Evolutionary conservation across 2,329 filamentous ascomycete species (phyloP), one percentile per base, ranked within the genome.

Genomic region (Colletotrichum falcatum): DNA sequence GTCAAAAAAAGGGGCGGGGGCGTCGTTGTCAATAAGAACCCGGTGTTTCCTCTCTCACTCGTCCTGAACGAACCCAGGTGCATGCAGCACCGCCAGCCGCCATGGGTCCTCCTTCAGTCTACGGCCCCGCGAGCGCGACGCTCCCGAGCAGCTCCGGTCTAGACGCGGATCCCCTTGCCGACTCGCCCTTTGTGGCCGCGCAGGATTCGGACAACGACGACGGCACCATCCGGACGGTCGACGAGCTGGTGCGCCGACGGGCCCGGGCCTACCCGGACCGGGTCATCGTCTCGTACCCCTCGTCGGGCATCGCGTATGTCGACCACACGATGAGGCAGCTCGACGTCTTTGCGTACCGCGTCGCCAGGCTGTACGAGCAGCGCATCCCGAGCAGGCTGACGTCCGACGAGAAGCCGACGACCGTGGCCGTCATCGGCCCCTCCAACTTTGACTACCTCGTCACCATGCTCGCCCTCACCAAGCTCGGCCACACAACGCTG

Each of bases 401-500:
- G 2, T 78, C 77, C 9, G 66, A 61, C 0, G 74, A 77, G 67
- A 76, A 76, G 71, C 77, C 76, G 0, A 70, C 71, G 4, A 82
- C 85, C 0, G 80, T 89, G 30, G 86, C 83, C 1, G 74, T 90
- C 14, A 78, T 90, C 2, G 87, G 85, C 0, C 81, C 82, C 0
- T 88, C 87, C 1, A 85, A 86, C 71, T 79, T 90, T 12, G 85
- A 88, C 64, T 88, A 88, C 70, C 80, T 89, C 46, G 79, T 89
- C 44, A 85, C 86, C 5, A 79, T 86, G 51, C 81, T 89, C 54
- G 88, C 86, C 0, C 74, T 90, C 58, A 84, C 82, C 35, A 84
- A 87, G 70, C 78, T 90, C 16, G 88, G 88, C 11, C 87, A 87
- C 78, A 84, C 86, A 0, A 81, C 82, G 4, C 70, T 82, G 12